Evolutionary conservation across 2,329 filamentous ascomycete species (phyloP).

Genomic region (Rhinocladiella mackenziei): DNA sequence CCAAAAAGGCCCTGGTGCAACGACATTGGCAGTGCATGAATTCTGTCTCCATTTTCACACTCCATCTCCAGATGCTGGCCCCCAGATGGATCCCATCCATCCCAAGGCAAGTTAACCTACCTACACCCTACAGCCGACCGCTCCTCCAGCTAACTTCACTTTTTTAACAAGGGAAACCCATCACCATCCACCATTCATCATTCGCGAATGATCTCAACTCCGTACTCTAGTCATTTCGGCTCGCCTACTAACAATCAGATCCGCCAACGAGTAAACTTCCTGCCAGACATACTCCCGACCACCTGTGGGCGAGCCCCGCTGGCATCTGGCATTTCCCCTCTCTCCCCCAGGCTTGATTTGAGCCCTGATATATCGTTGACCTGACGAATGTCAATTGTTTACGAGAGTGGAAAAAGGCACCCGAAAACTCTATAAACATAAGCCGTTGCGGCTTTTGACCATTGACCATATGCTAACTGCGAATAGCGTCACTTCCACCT

Average conservation of each 20-base stretch:
- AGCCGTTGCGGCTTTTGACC: too few relatives aligned
- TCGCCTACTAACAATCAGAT: constrained; percentile 2
- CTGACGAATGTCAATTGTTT: constrained; percentile 13
- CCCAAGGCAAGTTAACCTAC: too few relatives aligned
- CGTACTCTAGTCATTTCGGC: background rate
- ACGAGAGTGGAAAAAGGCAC: constrained; percentile 2
- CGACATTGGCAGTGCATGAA: too few relatives aligned
- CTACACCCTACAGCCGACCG: too few relatives aligned
- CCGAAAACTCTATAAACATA: constrained; percentile 1
- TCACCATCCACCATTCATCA: constrained; percentile 16
- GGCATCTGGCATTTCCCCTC: too few relatives aligned
- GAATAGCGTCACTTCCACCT: constrained; percentile 1
- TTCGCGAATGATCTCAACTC: constrained; percentile 5
- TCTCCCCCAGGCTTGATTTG: background rate
- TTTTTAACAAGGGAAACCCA: too few relatives aligned
- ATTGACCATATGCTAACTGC: constrained; percentile 5
- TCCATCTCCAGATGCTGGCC: too few relatives aligned
- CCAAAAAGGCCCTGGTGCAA: constrained; percentile 13
- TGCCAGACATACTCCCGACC: too few relatives aligned
- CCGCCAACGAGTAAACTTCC: constrained; percentile 3
- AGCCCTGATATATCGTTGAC: constrained; percentile 1
- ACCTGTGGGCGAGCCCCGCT: constrained; percentile 8
- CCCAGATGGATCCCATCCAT: constrained; percentile 8
- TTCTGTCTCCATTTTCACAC: constrained; percentile 18
- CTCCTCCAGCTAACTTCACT: too few relatives aligned